A percentile compares a stretch with the other conserved stretches of the same genome.
phyloP scores from a whole-genome alignment of 495 filamentous ascomycete genomes.

The Penicillium manginii region DNA sequence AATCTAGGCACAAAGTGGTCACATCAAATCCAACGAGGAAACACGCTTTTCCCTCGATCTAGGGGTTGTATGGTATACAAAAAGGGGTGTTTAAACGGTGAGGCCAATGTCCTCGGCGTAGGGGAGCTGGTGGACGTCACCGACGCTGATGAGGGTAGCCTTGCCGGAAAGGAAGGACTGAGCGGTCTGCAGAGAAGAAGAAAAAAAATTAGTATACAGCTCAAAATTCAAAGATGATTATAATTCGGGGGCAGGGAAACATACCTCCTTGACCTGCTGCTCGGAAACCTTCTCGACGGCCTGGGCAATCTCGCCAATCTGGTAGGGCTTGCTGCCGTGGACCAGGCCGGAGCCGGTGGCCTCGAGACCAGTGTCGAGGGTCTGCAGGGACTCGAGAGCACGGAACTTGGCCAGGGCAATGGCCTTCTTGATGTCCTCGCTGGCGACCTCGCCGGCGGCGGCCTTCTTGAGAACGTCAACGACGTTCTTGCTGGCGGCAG shows the following conservation, averaged over 20 bases:
- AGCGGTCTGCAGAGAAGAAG: constrained; percentile 61
- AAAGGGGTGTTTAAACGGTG: constrained; percentile 68
- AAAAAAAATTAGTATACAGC: constrained; percentile 25
- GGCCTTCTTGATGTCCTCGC: constrained; percentile 90
- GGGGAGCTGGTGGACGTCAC: constrained; percentile 85
- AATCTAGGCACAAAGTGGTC: constrained; percentile 45
- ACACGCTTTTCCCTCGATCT: constrained; percentile 45
- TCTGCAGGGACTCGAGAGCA: constrained; percentile 82
- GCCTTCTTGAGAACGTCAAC: constrained; percentile 82
- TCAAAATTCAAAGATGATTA: not conserved
- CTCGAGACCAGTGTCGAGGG: constrained; percentile 66
- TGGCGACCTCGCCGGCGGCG: constrained; percentile 70
- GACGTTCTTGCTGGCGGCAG: constrained; percentile 60
- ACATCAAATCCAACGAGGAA: constrained; percentile 39
- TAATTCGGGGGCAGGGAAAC: constrained; percentile 32
- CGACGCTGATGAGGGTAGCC: constrained; percentile 76
- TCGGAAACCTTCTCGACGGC: constrained; percentile 77
- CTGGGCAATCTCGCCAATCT: constrained; percentile 81
- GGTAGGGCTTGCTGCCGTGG: constrained; percentile 79
- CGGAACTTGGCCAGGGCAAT: constrained; percentile 91
- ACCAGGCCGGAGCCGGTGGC: constrained; percentile 77
- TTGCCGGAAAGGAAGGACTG: constrained; percentile 84
- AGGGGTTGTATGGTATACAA: constrained; percentile 50
- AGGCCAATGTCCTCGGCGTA: constrained; percentile 93
- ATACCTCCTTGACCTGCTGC: constrained; percentile 84